Percentiles rank a stretch among this genome's conserved stretches.
Conservation (phyloP, 2,329 filamentous ascomycete genomes). For the Botryotinia convoluta region DNA sequence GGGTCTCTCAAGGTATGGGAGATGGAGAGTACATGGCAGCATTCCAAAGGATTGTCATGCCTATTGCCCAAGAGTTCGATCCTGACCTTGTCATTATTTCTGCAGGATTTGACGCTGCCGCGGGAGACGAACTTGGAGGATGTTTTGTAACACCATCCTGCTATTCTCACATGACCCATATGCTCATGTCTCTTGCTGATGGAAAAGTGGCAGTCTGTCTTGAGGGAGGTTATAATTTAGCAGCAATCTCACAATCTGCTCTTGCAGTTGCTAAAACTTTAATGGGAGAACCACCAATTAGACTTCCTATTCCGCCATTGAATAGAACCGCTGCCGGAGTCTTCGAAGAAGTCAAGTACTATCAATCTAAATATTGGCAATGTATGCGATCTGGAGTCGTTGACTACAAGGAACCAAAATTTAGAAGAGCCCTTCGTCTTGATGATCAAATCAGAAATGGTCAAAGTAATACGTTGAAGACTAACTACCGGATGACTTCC, state of each 20-base stretch:
- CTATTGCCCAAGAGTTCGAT: slow-evolving; percentile 87
- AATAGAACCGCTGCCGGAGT: slow-evolving; percentile 56
- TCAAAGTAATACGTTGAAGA: slow-evolving; percentile 68
- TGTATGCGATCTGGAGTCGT: slow-evolving; percentile 74
- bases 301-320: slow-evolving; percentile 55
- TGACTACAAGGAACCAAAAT: slow-evolving; percentile 50
- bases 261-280: slow-evolving; percentile 87
- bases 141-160: slow-evolving; percentile 89
- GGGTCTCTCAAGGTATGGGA: slow-evolving; percentile 76
- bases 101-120: slow-evolving; percentile 92
- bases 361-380: slow-evolving; percentile 75
- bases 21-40: slow-evolving; percentile 96
- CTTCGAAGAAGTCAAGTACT: slow-evolving; percentile 57
- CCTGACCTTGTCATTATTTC: slow-evolving; percentile 95
- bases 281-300: slow-evolving; percentile 87
- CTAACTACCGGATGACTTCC: slow-evolving; percentile 74
- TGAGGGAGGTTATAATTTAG: slow-evolving; percentile 93
- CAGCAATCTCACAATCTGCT: slow-evolving; percentile 88
- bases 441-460: slow-evolving; percentile 78
- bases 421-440: slow-evolving; percentile 59
- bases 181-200: slow-evolving; percentile 91
- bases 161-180: slow-evolving; percentile 98
- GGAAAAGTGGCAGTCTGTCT: slow-evolving; percentile 91
- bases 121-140: slow-evolving; percentile 86
- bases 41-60: slow-evolving; percentile 95